Evolutionary conservation across 305 asterid genomes (phyloP), one percentile per base, ranked within the genome.

Genomic region (Ilex paraguariensis): DNA sequence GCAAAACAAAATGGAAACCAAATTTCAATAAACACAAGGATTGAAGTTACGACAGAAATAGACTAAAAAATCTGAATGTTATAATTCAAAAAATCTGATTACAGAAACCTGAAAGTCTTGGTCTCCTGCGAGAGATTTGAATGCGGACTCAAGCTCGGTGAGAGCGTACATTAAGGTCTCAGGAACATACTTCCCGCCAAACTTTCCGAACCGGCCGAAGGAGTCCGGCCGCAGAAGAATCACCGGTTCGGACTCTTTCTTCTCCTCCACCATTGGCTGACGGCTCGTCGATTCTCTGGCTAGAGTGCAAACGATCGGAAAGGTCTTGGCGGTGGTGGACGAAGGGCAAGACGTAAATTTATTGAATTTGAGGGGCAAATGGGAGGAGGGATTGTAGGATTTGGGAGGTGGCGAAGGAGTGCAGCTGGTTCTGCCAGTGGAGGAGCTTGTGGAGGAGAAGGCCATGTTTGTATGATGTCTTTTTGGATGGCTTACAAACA

Each of bases 111-210:
- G 97, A 70, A 87, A 92, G 9, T 77, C 87, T 5, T 66, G 66
- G 61, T 92, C 98, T 10, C 61, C 6, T 17, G 93, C 80, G 45
- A 89, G 87, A 54, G 80, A 51, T 59, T 79, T 66, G 80, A 91
- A 91, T 5, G 98, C 98, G 11, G 78, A 79, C 71, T 91, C 96
- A 42, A 91, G 96, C 85, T 91, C 96, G 61, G 88, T 73, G 21
- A 91, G 91, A 6, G 96, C 98, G 67, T 81, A 64, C 96, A 88
- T 91, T 28, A 91, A 82, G 14, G 96, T 91, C 69, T 91, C 98
- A 5, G 98, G 98, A 0, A 91, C 98, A 67, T 84, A 91, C 55
- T 86, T 88, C 13, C 98, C 96, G 53, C 98, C 98, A 63, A 77
- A 91, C 64, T 79, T 83, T 3, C 98, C 98, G 45, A 86, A 91